Percentiles rank a stretch among this genome's conserved stretches.
These are phyloP conservation scores for Fraxinus paxiana DNA, from an alignment of 305 asterid species.

Conservation along the genomic window DNA sequence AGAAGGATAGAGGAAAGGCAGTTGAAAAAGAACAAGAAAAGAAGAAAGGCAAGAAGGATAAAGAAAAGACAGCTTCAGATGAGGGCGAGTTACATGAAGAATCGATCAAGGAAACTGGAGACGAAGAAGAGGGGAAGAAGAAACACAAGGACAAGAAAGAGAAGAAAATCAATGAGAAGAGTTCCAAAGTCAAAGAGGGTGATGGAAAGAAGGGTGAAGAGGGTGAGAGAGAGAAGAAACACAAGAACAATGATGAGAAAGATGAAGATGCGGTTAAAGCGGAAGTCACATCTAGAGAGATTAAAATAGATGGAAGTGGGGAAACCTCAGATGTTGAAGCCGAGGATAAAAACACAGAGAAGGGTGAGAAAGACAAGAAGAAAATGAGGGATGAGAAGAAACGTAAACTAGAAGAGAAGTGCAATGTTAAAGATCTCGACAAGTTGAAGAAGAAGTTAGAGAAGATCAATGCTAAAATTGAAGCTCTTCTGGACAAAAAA, in stretches of 20 bases:
- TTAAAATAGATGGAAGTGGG: slow-evolving; percentile 30
- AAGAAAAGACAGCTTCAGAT: slow-evolving; percentile 4
- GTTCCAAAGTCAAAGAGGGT: background rate
- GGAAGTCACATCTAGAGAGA: slow-evolving; percentile 32
- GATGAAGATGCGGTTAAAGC: slow-evolving; percentile 15
- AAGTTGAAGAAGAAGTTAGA: slow-evolving; percentile 49
- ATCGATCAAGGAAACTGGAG: slow-evolving; percentile 2
- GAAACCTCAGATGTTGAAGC: slow-evolving; percentile 14
- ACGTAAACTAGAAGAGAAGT: slow-evolving; percentile 36
- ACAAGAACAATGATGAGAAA: slow-evolving; percentile 6
- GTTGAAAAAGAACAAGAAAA: background rate
- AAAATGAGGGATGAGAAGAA: slow-evolving; percentile 44
- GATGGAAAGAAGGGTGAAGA: background rate
- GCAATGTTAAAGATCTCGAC: slow-evolving; percentile 30
- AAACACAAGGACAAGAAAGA: slow-evolving; percentile 17
- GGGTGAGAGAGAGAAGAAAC: slow-evolving; percentile 6
- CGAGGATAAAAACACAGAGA: slow-evolving; percentile 20
- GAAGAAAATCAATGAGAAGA: slow-evolving; percentile 12
- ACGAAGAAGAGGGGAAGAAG: slow-evolving; percentile 16
- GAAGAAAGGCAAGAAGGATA: slow-evolving; percentile 17
- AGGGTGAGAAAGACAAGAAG: slow-evolving; percentile 36
- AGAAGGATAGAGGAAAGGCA: background rate
- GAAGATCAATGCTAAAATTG: slow-evolving; percentile 43
- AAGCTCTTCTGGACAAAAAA: slow-evolving; percentile 37
- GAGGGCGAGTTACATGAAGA: slow-evolving; percentile 20